A percentile compares a stretch with the other conserved stretches of the same genome.
phyloP scores from a whole-genome alignment of 495 filamentous ascomycete species.

The Apodospora peruviana region DNA sequence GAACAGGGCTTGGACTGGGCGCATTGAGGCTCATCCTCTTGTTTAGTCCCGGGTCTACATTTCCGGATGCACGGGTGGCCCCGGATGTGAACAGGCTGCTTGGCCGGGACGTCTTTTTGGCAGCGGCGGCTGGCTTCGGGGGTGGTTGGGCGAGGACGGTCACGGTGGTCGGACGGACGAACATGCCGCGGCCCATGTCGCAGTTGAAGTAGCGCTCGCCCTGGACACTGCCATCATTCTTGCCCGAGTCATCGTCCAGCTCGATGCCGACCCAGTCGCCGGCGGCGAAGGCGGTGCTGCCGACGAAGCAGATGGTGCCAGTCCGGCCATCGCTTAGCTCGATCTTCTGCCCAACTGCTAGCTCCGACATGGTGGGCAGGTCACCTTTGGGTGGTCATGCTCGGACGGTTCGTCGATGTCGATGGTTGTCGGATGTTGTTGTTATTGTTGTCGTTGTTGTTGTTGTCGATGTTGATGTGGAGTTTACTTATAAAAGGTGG shows the following conservation, averaged over 20 bases:
- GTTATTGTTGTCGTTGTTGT: not conserved
- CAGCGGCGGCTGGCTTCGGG: slow-evolving; percentile 19
- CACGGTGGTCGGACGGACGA: slow-evolving; percentile 63
- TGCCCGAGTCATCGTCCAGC: slow-evolving; percentile 75
- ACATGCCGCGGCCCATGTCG: slow-evolving; percentile 76
- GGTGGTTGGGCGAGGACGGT: slow-evolving; percentile 55
- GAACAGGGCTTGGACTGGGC: slow-evolving; percentile 58
- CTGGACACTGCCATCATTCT: slow-evolving; percentile 91
- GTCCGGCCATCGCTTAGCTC: slow-evolving; percentile 69
- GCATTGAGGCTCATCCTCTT: slow-evolving; percentile 65
- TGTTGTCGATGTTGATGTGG: not conserved
- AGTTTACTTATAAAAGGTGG: too few species aligned
- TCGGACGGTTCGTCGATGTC: not conserved
- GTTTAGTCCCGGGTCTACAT: slow-evolving; percentile 42
- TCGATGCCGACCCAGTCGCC: slow-evolving; percentile 92
- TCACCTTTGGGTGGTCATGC: slow-evolving; percentile 4
- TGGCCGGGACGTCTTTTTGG: slow-evolving; percentile 29
- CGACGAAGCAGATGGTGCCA: slow-evolving; percentile 74
- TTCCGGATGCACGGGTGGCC: slow-evolving; percentile 23
- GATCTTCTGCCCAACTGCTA: slow-evolving; percentile 47
- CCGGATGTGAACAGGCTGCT: slow-evolving; percentile 30
- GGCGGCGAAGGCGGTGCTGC: slow-evolving; percentile 67
- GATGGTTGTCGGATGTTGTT: not conserved
- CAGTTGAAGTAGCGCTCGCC: slow-evolving; percentile 91
- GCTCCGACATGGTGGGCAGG: slow-evolving; percentile 32